phyloP scores from a whole-genome alignment of 345 rosid genomes.

The Heritiera littoralis region DNA sequence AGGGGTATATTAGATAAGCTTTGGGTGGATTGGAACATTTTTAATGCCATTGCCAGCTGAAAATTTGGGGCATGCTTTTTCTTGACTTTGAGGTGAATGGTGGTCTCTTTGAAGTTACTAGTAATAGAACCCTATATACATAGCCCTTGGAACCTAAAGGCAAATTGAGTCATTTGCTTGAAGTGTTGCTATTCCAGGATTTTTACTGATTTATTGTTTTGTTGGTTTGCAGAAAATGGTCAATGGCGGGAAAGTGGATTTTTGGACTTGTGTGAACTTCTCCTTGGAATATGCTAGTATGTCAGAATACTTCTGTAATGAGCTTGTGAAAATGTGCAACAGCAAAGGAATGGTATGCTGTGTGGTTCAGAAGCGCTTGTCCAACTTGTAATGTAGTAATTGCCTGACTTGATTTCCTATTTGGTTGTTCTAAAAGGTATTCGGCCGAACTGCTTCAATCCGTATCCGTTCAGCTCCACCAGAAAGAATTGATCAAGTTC shows the following conservation, averaged over 20 bases:
- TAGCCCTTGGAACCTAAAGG: not conserved
- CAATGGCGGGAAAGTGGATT: slow-evolving; percentile 62
- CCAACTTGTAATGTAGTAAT: not conserved
- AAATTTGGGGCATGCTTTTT: not conserved
- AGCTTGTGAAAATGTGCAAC: slow-evolving; percentile 56
- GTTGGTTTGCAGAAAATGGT: slow-evolving; percentile 62
- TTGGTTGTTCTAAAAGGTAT: slow-evolving; percentile 31
- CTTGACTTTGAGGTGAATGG: not conserved
- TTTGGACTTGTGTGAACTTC: slow-evolving; percentile 70
- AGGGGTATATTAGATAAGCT: not conserved
- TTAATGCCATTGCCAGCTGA: not conserved
- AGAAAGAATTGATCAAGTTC: slow-evolving; percentile 49
- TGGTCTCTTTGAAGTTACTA: not conserved
- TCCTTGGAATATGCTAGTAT: slow-evolving; percentile 19
- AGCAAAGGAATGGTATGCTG: slow-evolving; percentile 70
- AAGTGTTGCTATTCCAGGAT: not conserved
- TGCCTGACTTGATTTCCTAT: not conserved
- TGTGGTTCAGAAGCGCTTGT: not conserved
- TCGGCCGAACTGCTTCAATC: slow-evolving; percentile 43
- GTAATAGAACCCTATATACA: not conserved
- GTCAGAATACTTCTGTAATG: slow-evolving; percentile 39
- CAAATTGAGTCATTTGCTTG: not conserved
- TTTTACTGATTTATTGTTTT: too few relatives aligned
- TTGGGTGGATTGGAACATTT: not conserved
- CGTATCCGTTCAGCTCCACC: slow-evolving; percentile 36